phyloP scores from a whole-genome alignment of 768 basidiomycete species.

The Mycena sanguinolenta region DNA sequence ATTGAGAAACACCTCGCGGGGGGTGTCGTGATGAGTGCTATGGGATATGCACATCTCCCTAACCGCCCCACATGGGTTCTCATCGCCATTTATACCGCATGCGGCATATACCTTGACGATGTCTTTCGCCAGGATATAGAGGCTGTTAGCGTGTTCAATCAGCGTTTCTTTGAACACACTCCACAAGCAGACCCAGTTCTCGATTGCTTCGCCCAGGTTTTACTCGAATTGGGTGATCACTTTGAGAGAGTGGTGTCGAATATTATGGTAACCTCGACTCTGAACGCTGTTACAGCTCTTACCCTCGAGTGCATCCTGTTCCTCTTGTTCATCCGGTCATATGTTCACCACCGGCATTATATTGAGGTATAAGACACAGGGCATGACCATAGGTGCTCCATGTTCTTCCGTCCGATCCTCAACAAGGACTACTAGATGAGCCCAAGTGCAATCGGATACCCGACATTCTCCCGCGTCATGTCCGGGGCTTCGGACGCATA shows the following conservation, averaged over 20 bases:
- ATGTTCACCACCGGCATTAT: background rate
- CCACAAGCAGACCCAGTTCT: background rate
- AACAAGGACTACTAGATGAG: background rate
- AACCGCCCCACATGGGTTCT: background rate
- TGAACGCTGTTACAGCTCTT: background rate
- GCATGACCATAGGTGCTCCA: too few relatives aligned
- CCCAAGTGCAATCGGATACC: background rate
- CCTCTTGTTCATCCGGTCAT: background rate
- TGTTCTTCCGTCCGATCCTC: too few relatives aligned
- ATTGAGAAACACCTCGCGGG: background rate
- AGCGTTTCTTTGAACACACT: constrained; percentile 1
- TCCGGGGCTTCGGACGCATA: background rate
- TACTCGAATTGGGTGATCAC: constrained; percentile 3
- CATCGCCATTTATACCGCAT: constrained; percentile 6
- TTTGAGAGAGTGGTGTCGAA: constrained; percentile 6
- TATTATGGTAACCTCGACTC: background rate
- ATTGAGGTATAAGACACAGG: too few relatives aligned
- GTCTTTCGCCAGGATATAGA: background rate
- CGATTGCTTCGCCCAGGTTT: constrained; percentile 1
- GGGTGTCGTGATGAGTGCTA: background rate
- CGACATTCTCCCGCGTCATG: background rate
- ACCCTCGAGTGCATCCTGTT: background rate
- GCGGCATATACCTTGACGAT: constrained; percentile 4
- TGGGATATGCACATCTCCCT: background rate
- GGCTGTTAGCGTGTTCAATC: background rate